phyloP scores from a whole-genome alignment of 169 alveolate species.

The Plasmodium yoelii region DNA sequence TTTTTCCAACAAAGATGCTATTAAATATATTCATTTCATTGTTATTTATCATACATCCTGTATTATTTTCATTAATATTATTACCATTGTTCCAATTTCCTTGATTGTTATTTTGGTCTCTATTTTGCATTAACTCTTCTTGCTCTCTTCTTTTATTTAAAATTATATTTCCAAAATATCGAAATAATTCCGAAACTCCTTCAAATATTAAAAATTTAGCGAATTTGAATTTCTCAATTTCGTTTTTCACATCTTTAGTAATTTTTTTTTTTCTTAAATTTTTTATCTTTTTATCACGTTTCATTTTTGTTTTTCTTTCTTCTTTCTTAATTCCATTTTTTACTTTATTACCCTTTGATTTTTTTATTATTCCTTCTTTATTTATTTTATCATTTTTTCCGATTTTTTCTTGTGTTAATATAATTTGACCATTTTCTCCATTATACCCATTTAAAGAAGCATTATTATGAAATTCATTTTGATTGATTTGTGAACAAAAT shows the following conservation, averaged over 20 bases:
- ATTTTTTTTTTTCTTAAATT: slow-evolving; percentile 27
- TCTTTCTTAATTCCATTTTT: neutral
- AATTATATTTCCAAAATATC: slow-evolving; percentile 51
- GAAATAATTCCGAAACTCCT: slow-evolving; percentile 33
- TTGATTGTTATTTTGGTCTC: neutral
- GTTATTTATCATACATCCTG: neutral
- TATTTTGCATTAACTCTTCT: neutral
- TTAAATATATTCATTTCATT: slow-evolving; percentile 19
- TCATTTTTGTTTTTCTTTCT: slow-evolving; percentile 5
- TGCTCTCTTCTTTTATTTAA: slow-evolving; percentile 6
- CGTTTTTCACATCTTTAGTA: slow-evolving; percentile 28
- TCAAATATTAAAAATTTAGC: slow-evolving; percentile 42
- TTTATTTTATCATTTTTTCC: neutral
- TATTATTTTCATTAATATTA: neutral
- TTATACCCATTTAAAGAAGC: neutral
- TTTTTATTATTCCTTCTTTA: neutral
- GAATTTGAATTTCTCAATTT: slow-evolving; percentile 51
- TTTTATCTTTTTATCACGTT: slow-evolving; percentile 4
- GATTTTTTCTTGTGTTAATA: neutral
- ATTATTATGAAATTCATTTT: neutral
- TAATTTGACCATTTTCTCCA: neutral
- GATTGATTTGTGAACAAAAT: neutral
- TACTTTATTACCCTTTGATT: neutral
- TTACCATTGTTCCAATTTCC: neutral
- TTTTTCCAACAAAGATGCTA: slow-evolving; percentile 24